Evolutionary conservation across 2,329 filamentous ascomycete genomes (phyloP).

Genomic region (Pseudogymnoascus sp.): DNA sequence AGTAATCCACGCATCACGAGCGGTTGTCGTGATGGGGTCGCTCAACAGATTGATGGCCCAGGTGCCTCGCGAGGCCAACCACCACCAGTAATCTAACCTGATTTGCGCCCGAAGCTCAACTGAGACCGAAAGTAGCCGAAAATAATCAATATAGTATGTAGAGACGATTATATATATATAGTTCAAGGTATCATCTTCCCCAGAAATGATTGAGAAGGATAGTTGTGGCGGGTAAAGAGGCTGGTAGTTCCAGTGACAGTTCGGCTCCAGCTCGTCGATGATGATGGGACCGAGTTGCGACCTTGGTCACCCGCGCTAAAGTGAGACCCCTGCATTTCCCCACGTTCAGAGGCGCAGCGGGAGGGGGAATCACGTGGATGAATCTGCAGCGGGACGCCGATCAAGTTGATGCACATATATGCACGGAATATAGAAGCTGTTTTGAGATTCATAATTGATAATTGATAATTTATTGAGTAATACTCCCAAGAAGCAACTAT

Average conservation of each 20-base stretch:
- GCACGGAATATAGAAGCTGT: background rate
- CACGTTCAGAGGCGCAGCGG: background rate
- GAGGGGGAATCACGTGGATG: background rate
- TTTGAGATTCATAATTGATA: background rate
- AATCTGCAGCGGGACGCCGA: background rate
- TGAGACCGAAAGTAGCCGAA: background rate
- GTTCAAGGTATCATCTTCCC: background rate
- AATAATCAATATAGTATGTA: background rate
- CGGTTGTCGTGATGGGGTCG: background rate
- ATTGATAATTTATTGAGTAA: background rate
- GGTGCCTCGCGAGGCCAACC: background rate
- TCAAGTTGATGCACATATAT: background rate
- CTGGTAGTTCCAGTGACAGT: background rate
- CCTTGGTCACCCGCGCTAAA: constrained; percentile 6
- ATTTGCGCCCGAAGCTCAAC: background rate
- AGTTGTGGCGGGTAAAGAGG: background rate
- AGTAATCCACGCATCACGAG: constrained; percentile 9
- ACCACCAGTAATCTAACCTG: background rate
- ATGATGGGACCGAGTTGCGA: constrained; percentile 2
- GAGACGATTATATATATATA: background rate
- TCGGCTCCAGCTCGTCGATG: constrained; percentile 6
- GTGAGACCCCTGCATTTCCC: constrained; percentile 1
- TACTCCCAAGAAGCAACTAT: constrained; percentile 22
- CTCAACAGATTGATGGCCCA: background rate
- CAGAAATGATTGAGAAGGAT: background rate